phyloP scores from a whole-genome alignment of 169 alveolate species.

The Cryptosporidium canis region DNA sequence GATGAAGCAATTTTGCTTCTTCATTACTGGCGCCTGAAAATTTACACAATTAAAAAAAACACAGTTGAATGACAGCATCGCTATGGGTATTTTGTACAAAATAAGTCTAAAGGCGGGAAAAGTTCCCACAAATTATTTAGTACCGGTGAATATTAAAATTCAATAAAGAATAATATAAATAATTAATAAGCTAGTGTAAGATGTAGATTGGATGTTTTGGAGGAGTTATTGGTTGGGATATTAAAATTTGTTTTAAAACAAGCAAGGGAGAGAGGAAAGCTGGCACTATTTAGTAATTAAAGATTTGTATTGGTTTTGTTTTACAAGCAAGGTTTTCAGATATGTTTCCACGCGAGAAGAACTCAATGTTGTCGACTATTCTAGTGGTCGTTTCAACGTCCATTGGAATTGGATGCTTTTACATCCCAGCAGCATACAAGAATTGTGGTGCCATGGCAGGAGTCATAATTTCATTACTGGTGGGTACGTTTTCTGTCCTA shows the following conservation, averaged over 20 bases:
- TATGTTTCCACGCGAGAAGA: conserved; percentile 16
- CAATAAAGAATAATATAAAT: neutral
- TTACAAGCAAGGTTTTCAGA: neutral
- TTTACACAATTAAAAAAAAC: neutral
- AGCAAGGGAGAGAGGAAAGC: neutral
- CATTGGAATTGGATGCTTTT: conserved; percentile 59
- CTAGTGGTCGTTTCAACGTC: conserved; percentile 28
- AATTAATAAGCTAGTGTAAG: neutral
- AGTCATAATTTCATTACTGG: conserved; percentile 5
- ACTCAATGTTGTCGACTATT: neutral
- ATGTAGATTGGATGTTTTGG: neutral
- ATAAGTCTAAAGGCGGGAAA: neutral
- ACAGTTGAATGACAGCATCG: neutral
- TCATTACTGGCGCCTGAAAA: too few species aligned
- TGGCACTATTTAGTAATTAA: neutral
- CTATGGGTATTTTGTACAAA: neutral
- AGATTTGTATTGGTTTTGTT: neutral
- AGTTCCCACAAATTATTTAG: neutral
- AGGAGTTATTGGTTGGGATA: neutral
- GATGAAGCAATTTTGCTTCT: too few species aligned
- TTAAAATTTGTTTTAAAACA: neutral
- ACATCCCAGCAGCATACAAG: conserved; percentile 25
- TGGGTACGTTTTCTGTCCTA: conserved; percentile 43
- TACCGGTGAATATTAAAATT: conserved; percentile 2
- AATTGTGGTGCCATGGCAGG: conserved; percentile 44